phyloP scores from a whole-genome alignment of 257 asterid genomes.

The Jasminum sambac region DNA sequence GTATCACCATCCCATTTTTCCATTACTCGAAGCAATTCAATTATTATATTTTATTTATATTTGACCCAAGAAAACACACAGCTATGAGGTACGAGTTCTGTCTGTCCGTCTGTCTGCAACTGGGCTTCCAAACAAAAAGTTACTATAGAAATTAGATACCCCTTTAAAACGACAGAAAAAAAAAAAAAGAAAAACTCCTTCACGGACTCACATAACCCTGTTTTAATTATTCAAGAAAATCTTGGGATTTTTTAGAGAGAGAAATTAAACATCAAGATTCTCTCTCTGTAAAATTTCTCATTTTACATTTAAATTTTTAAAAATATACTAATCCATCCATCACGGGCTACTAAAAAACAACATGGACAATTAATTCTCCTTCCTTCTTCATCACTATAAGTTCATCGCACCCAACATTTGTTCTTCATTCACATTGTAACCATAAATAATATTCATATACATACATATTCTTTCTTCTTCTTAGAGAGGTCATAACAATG shows the following conservation, averaged over 20 bases:
- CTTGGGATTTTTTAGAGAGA: slow-evolving; percentile 13
- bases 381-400: slow-evolving; percentile 34
- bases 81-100: not conserved
- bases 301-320: no score
- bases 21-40: no score
- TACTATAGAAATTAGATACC: no score
- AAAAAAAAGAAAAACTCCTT: slow-evolving; percentile 22
- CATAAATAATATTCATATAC: not conserved
- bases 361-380: slow-evolving; percentile 12
- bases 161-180: not conserved
- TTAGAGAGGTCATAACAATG: slow-evolving; percentile 46
- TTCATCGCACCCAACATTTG: not conserved
- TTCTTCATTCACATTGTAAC: not conserved
- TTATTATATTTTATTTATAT: slow-evolving; percentile 2
- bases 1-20: no score
- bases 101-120: slow-evolving; percentile 21
- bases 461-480: not conserved
- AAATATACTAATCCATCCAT: slow-evolving; percentile 35
- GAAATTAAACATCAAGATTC: slow-evolving; percentile 24
- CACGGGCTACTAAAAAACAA: slow-evolving; percentile 75
- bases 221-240: not conserved
- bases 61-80: slow-evolving; percentile 6
- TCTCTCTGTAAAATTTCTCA: not conserved
- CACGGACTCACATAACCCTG: slow-evolving; percentile 31
- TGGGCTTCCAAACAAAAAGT: no score